A percentile compares a stretch with the other conserved stretches of the same genome.
These are phyloP conservation scores for Phallus indusiatus DNA, from an alignment of 768 basidiomycete genomes.

Conservation along the genomic window DNA sequence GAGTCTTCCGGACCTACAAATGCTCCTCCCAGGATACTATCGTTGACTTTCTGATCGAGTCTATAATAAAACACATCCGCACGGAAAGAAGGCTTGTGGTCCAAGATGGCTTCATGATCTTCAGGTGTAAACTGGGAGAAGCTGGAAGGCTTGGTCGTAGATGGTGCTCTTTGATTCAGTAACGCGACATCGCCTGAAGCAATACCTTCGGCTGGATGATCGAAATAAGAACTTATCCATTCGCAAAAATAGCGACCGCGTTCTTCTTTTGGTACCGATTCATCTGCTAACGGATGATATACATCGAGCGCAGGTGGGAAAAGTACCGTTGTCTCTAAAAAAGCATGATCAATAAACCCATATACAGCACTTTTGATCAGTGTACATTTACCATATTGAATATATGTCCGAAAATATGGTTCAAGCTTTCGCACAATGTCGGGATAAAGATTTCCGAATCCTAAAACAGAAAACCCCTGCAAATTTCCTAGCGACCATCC, in stretches of 20 bases:
- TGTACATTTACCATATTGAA: no score
- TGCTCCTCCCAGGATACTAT: not conserved
- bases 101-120: not conserved
- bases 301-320: not conserved
- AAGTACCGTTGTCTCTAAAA: no score
- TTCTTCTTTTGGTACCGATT: not conserved
- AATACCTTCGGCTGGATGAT: not conserved
- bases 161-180: not conserved
- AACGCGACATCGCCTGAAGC: not conserved
- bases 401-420: not conserved
- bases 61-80: not conserved
- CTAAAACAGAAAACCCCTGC: constrained; percentile 9
- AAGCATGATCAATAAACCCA: no score
- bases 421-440: not conserved
- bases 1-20: not conserved
- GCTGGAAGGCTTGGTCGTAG: not conserved
- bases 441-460: not conserved
- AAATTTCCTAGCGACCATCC: constrained; percentile 29
- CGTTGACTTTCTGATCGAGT: not conserved
- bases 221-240: constrained; percentile 3
- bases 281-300: not conserved
- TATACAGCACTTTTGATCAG: no score
- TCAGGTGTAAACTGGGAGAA: not conserved
- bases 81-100: not conserved
- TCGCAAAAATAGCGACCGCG: not conserved